Conservation (phyloP, 2,329 filamentous ascomycete genomes). For the Nigrospora oryzae region DNA sequence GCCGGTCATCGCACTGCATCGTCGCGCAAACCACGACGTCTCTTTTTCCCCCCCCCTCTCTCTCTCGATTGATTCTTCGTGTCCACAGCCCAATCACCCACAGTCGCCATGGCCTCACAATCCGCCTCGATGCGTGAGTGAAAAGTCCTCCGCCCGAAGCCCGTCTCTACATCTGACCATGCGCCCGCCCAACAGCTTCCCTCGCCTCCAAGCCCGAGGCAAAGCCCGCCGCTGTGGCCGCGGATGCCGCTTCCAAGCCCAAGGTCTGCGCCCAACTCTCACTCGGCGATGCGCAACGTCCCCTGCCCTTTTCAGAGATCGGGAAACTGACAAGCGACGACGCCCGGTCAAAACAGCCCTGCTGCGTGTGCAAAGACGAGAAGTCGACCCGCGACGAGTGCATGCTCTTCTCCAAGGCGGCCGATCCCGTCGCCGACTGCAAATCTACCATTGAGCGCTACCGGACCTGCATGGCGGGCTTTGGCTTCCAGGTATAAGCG, state of each 20-base stretch:
- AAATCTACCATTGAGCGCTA: slow-evolving; percentile 76
- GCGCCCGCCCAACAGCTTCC: slow-evolving; percentile 11
- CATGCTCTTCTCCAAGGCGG: slow-evolving; percentile 90
- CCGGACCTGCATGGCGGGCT: slow-evolving; percentile 84
- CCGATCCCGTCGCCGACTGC: slow-evolving; percentile 79
- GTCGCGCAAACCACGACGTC: too few species aligned
- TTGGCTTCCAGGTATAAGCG: slow-evolving; percentile 66
- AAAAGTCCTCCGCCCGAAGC: too few species aligned
- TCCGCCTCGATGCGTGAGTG: too few species aligned
- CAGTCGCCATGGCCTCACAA: too few species aligned
- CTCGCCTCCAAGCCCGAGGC: slow-evolving; percentile 14
- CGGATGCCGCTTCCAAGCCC: slow-evolving; percentile 18
- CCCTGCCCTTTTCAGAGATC: neutral
- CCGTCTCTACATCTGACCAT: too few species aligned
- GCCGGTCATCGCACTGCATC: too few species aligned
- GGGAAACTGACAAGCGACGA: neutral
- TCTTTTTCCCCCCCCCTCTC: too few species aligned
- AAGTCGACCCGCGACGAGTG: slow-evolving; percentile 92
- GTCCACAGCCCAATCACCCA: too few species aligned
- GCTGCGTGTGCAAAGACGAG: slow-evolving; percentile 95
- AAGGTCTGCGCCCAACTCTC: slow-evolving; percentile 13
- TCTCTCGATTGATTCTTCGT: too few species aligned
- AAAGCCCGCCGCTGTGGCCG: slow-evolving; percentile 10
- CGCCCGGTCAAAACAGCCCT: slow-evolving; percentile 52
- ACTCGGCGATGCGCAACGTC: too few species aligned